Evolutionary conservation across 192 early-diverging fungal species (phyloP), one percentile per base, ranked within the genome.

Genomic region (Coemansia sp.): DNA sequence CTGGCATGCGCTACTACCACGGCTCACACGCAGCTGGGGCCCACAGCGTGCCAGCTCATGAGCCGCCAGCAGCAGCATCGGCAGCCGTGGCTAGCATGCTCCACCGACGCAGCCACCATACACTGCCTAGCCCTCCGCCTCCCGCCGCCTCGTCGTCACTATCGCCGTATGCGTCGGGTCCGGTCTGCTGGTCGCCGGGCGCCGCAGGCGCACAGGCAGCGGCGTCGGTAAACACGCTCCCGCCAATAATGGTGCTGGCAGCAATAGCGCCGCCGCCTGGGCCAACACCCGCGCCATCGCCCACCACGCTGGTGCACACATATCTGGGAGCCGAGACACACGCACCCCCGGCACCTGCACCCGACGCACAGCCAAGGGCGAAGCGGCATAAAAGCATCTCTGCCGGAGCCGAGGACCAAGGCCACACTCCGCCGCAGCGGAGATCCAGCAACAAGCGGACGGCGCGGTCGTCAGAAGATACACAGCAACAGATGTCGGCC

Each of bases 41-140:
- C 59, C 45, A 62, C 48, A 20, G 46, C 11, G 18, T 46, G 16
- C 15, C 57, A 16, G 35, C 33, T 9, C 30, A 36, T 8, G 57
- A 38, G 33, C 34, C 35, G 4, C 14, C 35, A 38, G 57, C 57
- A 18, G 53, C 26, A 30, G 3, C 30, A 30, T 1, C 30, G 3
- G 30, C 30, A 30, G 1, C 30, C 30, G 11, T 11, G 23, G 11
- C 24, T 56, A 23, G 10, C 33, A 26, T n/a, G 6, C 26, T 18
- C 34, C 33, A 18, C 1, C 34, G 24, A 4, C 57, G 24, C 57
- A 35, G 34, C 4, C 57, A 20, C 33, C 62, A 63, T 48, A 9
- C 57, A 16, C 57, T 35, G 33, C 57, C 33, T 15, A 59, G 57
- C 57, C 26, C 57, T 8, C 57, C 57, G 10, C 57, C 57, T 18